Evolutionary conservation across 2,329 filamentous ascomycete genomes (phyloP), one percentile per base, ranked within the genome.

Genomic region (Paracoccidioides lutzii): DNA sequence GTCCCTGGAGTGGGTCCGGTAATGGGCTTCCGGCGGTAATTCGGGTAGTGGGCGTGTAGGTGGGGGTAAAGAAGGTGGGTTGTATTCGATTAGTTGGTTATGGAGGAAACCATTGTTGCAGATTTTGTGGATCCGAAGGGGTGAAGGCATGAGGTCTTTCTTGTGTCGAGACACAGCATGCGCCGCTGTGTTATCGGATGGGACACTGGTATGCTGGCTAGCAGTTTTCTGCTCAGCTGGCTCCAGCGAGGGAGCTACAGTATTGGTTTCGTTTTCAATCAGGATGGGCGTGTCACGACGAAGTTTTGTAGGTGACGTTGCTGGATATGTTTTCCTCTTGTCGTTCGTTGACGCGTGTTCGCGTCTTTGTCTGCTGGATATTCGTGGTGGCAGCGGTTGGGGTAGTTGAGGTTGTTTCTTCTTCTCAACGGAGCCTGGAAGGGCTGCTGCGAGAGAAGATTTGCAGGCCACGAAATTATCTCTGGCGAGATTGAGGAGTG

Each of bases 401-500:
- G 14, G 49, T 32, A 14, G 45, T 49, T 22, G 28, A 8, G 44
- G 44, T 3, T 49, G 45, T 48, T 46, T 42, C 15, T 53, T 58
- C 22, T 38, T 40, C 33, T 50, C 48, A 28, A 28, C 48, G 8
- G 49, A 22, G 10, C 22, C 10, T 30, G 37, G 4, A 1, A 41
- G 49, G 14, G 57, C 58, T 52, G 38, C 52, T 22, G 35, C 28
- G 40, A 59, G 53, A 5, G 53, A 57, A 4, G 45, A 14, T 52
- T 56, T 62, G 59, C 72, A 66, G 54, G 61, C 58, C 51, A 67
- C 52, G 58, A 75, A 77, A 44, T 64, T 67, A 43, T 71, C 65
- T 59, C 72, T 66, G 0, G 76, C 74, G 30, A 67, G 60, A 10
- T 67, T 62, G 44, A 77, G 66, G 10, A 71, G 63, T 0, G 69